phyloP scores from a whole-genome alignment of 176 grass and related monocot genomes.

The Oryza longistaminata region DNA sequence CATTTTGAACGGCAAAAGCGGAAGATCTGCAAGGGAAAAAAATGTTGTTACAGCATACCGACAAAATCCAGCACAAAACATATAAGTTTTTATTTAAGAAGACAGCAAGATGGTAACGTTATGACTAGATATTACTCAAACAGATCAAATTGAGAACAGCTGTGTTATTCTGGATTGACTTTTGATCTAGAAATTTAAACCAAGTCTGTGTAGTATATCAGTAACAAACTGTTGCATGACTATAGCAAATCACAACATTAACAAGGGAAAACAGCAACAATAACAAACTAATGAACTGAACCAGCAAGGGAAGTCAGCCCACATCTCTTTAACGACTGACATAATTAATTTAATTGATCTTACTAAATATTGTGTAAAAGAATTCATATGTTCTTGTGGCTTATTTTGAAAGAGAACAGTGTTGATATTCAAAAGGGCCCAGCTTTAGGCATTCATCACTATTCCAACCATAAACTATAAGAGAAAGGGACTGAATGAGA shows the following conservation, averaged over 20 bases:
- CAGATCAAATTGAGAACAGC: not conserved
- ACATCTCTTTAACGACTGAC: not conserved
- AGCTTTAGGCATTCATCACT: not conserved
- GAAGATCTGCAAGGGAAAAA: constrained; percentile 58
- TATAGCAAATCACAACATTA: not conserved
- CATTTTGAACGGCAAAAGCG: constrained; percentile 97
- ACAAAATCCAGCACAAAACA: not conserved
- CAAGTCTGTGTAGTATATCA: no score
- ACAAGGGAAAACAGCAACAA: not conserved
- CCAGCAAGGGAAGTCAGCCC: not conserved
- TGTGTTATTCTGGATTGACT: not conserved
- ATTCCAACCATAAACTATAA: not conserved
- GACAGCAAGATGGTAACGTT: no score
- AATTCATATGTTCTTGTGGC: not conserved
- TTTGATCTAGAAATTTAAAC: not conserved
- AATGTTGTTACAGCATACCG: not conserved
- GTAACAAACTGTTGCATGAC: not conserved
- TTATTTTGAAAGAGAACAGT: not conserved
- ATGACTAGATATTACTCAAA: not conserved
- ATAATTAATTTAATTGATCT: not conserved
- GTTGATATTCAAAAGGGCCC: not conserved
- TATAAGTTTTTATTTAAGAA: no score
- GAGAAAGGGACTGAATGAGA: not conserved
- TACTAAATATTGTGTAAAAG: not conserved
- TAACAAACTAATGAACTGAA: not conserved